Evolutionary conservation across 2,329 filamentous ascomycete genomes (phyloP).

Genomic region (Colletotrichum cereale): DNA sequence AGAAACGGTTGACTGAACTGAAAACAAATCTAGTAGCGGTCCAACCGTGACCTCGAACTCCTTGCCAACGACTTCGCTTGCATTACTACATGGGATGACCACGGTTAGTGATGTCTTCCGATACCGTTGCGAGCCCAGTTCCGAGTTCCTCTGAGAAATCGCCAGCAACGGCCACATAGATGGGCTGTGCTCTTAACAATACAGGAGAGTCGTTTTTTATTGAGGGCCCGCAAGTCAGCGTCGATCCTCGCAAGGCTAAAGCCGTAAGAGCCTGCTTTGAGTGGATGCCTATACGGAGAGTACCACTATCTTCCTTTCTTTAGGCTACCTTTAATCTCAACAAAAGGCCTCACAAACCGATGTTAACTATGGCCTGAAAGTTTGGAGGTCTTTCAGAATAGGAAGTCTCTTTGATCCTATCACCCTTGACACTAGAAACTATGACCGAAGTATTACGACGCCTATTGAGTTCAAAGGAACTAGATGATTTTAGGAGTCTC

Average conservation of each 20-base stretch:
- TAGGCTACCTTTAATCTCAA: not conserved
- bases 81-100: conserved; percentile 60
- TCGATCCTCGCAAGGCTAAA: conserved; percentile 78
- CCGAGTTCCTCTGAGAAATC: too few species aligned
- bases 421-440: conserved; percentile 77
- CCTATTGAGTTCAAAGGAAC: too few species aligned
- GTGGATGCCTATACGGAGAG: conserved; percentile 55
- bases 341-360: conserved; percentile 64
- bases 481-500: too few species aligned
- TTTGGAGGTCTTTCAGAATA: conserved; percentile 76
- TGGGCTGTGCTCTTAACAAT: conserved; percentile 71
- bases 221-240: conserved; percentile 63
- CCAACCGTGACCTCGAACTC: conserved; percentile 55
- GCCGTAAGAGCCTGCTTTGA: conserved; percentile 78
- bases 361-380: conserved; percentile 75
- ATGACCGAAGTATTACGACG: conserved; percentile 61
- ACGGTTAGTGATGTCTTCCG: conserved; percentile 59
- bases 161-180: conserved; percentile 73
- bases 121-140: too few species aligned
- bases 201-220: conserved; percentile 74
- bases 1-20: too few species aligned
- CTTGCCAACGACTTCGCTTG: conserved; percentile 56
- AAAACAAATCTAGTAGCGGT: conserved; percentile 50
- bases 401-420: conserved; percentile 75
- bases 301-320: too few species aligned